These are phyloP conservation scores for Meyerozyma smithsonii DNA, from an alignment of 1,139 yeast species.

Conservation along the genomic window DNA sequence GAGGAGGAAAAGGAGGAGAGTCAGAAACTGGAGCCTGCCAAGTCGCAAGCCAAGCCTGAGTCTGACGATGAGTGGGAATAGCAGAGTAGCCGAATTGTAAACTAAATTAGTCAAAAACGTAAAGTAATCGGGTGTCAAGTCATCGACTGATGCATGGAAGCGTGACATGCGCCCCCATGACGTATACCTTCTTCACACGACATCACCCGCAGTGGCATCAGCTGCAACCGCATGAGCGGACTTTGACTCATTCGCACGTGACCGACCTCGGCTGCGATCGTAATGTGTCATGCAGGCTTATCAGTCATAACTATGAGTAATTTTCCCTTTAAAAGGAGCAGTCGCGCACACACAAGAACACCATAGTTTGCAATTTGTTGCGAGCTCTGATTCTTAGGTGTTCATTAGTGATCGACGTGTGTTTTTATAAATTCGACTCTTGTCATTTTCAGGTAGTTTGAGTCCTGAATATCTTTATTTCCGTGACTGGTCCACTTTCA, in stretches of 20 bases:
- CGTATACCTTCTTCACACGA: too few species aligned
- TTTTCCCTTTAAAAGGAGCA: background rate
- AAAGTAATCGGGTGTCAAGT: too few species aligned
- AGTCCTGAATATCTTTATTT: background rate
- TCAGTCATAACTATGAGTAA: slow-evolving; percentile 2
- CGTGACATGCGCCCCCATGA: too few species aligned
- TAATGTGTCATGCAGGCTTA: slow-evolving; percentile 1
- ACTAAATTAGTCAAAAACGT: too few species aligned
- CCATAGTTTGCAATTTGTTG: background rate
- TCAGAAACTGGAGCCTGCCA: background rate
- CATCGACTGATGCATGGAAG: too few species aligned
- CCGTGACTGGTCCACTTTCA: background rate
- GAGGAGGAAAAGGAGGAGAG: slow-evolving; percentile 40
- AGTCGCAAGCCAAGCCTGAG: background rate
- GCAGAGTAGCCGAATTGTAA: too few species aligned
- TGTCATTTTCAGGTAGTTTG: background rate
- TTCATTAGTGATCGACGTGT: background rate
- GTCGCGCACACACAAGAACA: background rate
- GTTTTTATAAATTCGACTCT: background rate
- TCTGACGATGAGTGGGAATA: slow-evolving; percentile 6
- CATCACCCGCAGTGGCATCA: background rate
- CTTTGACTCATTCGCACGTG: slow-evolving; percentile 3
- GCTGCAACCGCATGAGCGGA: background rate
- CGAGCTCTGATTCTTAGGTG: background rate
- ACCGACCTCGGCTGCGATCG: background rate